Evolutionary conservation across 164 flowering plant genomes (phyloP).

Genomic region (Magnolia changhungtana): DNA sequence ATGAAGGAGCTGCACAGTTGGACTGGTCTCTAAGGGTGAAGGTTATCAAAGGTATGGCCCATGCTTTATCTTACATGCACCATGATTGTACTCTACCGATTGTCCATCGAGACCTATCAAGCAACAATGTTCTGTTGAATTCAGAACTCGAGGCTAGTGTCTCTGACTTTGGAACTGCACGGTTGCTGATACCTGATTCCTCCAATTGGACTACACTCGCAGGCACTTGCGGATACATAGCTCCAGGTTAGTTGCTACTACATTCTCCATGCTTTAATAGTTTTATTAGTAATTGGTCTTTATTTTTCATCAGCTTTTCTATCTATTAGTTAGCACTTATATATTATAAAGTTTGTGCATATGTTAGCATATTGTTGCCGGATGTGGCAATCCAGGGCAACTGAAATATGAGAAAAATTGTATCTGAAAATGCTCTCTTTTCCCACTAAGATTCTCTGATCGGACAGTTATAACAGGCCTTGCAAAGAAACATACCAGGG

Average conservation of each 20-base stretch:
- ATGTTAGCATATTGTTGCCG: no score
- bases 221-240: conserved; percentile 67
- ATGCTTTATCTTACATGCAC: conserved; percentile 70
- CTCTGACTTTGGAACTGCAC: conserved; percentile 67
- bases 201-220: conserved; percentile 52
- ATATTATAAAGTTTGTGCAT: no score
- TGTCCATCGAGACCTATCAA: conserved; percentile 57
- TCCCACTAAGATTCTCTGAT: no score
- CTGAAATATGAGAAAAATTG: no score
- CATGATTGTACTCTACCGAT: conserved; percentile 59
- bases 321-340: no score
- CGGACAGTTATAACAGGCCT: no score
- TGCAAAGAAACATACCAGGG: no score
- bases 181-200: conserved; percentile 36
- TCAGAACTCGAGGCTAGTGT: conserved; percentile 42
- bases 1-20: conserved; percentile 21
- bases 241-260: conserved; percentile 48
- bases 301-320: no score
- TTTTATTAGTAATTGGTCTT: no score
- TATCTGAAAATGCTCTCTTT: no score
- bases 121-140: conserved; percentile 53
- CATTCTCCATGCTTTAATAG: not conserved
- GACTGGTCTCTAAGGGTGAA: conserved; percentile 48
- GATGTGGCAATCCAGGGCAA: no score
- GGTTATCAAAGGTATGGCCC: conserved; percentile 55